Percentiles rank a stretch among this genome's conserved stretches.
These are phyloP conservation scores for Sclerotinia spermophila DNA, from an alignment of 2,329 filamentous ascomycete species.

Conservation along the genomic window DNA sequence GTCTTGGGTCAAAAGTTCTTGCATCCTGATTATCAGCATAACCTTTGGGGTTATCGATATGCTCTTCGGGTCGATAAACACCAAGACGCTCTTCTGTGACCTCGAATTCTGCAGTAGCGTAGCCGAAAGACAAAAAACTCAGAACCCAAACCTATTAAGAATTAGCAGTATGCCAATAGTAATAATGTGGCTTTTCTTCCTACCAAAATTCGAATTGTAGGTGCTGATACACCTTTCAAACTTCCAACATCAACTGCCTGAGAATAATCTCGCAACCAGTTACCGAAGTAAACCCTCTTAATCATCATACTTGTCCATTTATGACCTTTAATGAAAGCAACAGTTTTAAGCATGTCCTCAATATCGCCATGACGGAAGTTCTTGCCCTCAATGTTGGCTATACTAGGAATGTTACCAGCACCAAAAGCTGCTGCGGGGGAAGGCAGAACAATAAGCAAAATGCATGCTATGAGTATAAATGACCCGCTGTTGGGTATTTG, in stretches of 20 bases:
- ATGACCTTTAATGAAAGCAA: constrained; percentile 74
- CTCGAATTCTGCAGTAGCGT: constrained; percentile 82
- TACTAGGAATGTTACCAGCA: constrained; percentile 68
- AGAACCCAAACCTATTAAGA: constrained; percentile 64
- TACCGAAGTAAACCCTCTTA: constrained; percentile 78
- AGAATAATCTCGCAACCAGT: constrained; percentile 81
- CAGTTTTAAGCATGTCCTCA: constrained; percentile 74
- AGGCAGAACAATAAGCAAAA: constrained; percentile 56
- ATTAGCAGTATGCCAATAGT: constrained; percentile 19
- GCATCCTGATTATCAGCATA: constrained; percentile 88
- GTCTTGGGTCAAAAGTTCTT: constrained; percentile 71
- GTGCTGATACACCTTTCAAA: constrained; percentile 72
- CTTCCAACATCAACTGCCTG: constrained; percentile 79
- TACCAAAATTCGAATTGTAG: constrained; percentile 72
- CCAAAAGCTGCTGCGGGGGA: constrained; percentile 59
- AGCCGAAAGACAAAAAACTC: constrained; percentile 77
- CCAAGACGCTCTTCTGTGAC: constrained; percentile 77
- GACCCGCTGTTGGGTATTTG: constrained; percentile 26
- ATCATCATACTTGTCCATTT: constrained; percentile 81
- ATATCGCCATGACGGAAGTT: constrained; percentile 76
- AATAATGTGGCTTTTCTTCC: constrained; percentile 17
- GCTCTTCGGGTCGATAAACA: constrained; percentile 73
- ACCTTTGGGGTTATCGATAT: constrained; percentile 72
- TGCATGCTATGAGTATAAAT: constrained; percentile 47
- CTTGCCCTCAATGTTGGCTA: constrained; percentile 54